Evolutionary conservation across 2,329 filamentous ascomycete genomes (phyloP), one percentile per base, ranked within the genome.

Genomic region (Botrytis pseudocinerea): DNA sequence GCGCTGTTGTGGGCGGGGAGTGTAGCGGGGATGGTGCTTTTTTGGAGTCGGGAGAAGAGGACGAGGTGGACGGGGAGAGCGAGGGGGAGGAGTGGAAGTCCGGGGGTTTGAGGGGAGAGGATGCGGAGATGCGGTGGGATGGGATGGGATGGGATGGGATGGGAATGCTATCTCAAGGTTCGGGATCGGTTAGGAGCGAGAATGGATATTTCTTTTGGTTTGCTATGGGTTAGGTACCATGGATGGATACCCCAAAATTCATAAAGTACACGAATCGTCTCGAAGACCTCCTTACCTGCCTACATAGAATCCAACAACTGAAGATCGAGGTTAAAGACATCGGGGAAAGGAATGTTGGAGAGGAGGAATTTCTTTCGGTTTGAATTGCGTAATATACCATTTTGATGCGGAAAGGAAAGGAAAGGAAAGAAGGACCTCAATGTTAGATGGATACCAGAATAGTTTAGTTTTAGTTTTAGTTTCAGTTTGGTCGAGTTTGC

Each of bases 1-100:
- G 87, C 93, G 81, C 80, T 93, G 22, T 85, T 97, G 69, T 97
- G 94, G 94, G 83, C 94, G 68, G 82, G 91, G 64, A 90, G 89
- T 4, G 86, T 88, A 6, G 73, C 87, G 20, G 88, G 86, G 42
- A 84, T 87, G 22, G 84, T 84, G 22, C 80, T 85, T 2, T 88
- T 91, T 80, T 93, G 90, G 86, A 89, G 81, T 84, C 82, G 74
- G 84, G 84, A 88, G 65, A 82, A 82, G 46, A 84, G 84, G 75
- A 86, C 84, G 28, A 84, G 85, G 69, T 90, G 89, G 80, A 91
- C 51, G n/a, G 66, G 66, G 51, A 46, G 54, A 54, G 62, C 59
- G 32, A 65, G 14, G 14, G 62, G 70, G 4, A 68, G 48, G 40
- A 68, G 48, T 60, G 70, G 70, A 32, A 72, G 70, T 66, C 38